Evolutionary conservation across 768 basidiomycete genomes (phyloP), one percentile per base, ranked within the genome.

Genomic region (Russula sp.): DNA sequence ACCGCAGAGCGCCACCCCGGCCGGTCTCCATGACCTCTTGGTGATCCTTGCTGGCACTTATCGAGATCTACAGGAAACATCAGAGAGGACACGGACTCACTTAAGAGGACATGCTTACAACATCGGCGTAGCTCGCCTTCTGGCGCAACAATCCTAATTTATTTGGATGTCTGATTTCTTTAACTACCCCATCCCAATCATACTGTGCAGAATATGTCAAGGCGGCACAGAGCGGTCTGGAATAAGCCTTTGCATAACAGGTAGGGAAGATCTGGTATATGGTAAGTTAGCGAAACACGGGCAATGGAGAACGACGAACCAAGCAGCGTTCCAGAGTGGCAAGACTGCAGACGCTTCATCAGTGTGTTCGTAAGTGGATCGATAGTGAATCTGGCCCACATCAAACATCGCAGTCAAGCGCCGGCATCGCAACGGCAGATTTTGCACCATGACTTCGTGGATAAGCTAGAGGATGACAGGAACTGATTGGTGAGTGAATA

Each of bases 361-460:
- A 60, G 43, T 10, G 35, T 39, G 34, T 7, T 39, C 18, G 6
- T 13, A 36, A 1, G 25, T 8, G 13, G 13, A 7, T 18, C 18
- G 9, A 36, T 14, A 25, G 35, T 22, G 2, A 14, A 54, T 11
- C 36, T 25, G 22, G 43, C 59, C 47, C 29, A 60, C 59, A 3
- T 60, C 59, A 13, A 60, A 46, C 14, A 60, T 4, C 4, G 52
- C 59, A 14, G 52, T 54, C 35, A 60, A 13, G 18, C 59, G n/a
- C n/a, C n/a, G 59, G 54, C 59, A 60, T 7, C 13, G 11, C 8
- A 0, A 14, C 3, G 43, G 52, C 47, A 60, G 59, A 29, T 35
- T n/a, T 7, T 20, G 13, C 35, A 60, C 59, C n/a, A 60, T 20
- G 4, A 60, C 32, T 6, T 34, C 14, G 29, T 60, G 25, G 0